Evolutionary conservation across 1,284 basidiomycete genomes (phyloP), one percentile per base, ranked within the genome.

Genomic region (Marasmius sp.): DNA sequence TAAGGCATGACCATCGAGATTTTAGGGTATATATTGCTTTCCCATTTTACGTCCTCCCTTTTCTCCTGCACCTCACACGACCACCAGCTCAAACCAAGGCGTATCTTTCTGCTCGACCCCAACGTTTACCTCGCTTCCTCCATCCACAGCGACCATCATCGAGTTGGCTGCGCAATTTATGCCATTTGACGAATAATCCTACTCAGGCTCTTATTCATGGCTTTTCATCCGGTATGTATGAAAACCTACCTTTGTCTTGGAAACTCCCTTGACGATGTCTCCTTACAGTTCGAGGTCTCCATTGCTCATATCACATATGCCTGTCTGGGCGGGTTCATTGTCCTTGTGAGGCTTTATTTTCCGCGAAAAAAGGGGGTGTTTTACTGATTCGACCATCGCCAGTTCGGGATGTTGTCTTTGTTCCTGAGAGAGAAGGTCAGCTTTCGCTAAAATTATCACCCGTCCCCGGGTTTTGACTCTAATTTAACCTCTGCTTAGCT

Each of bases 341-440:
- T 92, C 48, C 69, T 91, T 65, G 88, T 91, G 68, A 72, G 91
- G 79, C 50, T 41, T 51, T 20, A 12, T 45, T 51, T 52, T 22
- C 39, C 10, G 16, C 59, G 43, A 36, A 33, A 60, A 45, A 20
- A 8, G 12, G 11, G n/a, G 14, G 8, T 27, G 41, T 7, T 10
- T 50, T 43, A 37, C 52, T 54, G 51, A 61, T 34, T 49, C 65
- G 55, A 39, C 49, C 22, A 8, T 49, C 18, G 54, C 6, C 63
- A 94, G 91, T 97, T 97, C 75, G 93, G 93, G 72, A 95, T 97
- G 89, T 93, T 97, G 77, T 94, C 93, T 11, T 84, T 96, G 22
- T 88, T 98, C 69, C 86, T 98, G 72, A 91, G 96, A 72, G 95
- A 97, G 79, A 89, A 85, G 80, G 90, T 88, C 59, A 27, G 50